Conservation (phyloP, 78 protist species). For the Tieghemostelium lacteum region DNA sequence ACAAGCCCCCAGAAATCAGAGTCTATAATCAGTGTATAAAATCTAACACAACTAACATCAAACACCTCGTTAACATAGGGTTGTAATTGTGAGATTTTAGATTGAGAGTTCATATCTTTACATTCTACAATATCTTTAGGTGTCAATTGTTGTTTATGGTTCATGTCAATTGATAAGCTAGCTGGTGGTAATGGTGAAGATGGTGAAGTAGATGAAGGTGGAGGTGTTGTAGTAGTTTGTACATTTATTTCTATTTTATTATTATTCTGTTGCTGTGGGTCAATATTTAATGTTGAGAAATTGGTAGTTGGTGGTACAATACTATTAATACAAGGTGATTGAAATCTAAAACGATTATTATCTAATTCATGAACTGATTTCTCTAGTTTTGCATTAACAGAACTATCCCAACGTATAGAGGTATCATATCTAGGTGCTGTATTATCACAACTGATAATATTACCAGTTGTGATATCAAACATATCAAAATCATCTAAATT, state of each 20-base stretch:
- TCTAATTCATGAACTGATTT: slow-evolving; percentile 20
- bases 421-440: neutral
- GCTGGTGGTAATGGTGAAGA: too few species aligned
- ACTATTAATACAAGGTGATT: neutral
- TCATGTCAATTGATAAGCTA: neutral
- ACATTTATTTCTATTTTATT: neutral
- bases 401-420: slow-evolving; percentile 27
- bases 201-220: too few species aligned
- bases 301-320: neutral
- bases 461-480: slow-evolving; percentile 51
- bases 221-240: neutral
- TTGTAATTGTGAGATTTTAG: slow-evolving; percentile 20
- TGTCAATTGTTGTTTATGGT: neutral
- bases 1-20: slow-evolving; percentile 52
- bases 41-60: slow-evolving; percentile 17
- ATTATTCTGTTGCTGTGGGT: neutral
- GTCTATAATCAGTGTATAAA: slow-evolving; percentile 49
- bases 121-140: slow-evolving; percentile 26
- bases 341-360: neutral
- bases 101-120: slow-evolving; percentile 40
- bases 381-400: neutral
- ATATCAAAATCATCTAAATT: slow-evolving; percentile 47
- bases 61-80: slow-evolving; percentile 45
- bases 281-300: neutral
- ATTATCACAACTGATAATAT: slow-evolving; percentile 9